A percentile compares a stretch with the other conserved stretches of the same genome.
Evolutionary conservation across 345 rosid genomes (phyloP).

Genomic region (Hibiscus syriacus): DNA sequence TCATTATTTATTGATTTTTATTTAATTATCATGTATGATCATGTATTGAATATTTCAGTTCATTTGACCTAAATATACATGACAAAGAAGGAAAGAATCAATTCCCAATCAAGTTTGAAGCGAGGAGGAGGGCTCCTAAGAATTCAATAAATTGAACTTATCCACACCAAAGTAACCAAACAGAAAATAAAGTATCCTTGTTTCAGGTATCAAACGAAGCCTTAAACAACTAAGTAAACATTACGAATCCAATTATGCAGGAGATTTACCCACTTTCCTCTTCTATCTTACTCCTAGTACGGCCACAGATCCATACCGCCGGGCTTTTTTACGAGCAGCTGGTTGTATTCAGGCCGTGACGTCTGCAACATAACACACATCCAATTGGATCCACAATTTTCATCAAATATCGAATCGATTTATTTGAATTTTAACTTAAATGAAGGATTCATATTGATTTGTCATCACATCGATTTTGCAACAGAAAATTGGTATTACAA

Average conservation of each 20-base stretch:
- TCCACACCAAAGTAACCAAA: background rate
- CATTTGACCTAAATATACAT: background rate
- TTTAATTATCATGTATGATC: background rate
- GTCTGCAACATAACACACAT: slow-evolving; percentile 26
- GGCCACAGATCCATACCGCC: slow-evolving; percentile 48
- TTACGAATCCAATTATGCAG: background rate
- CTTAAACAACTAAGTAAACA: background rate
- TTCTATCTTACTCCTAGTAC: slow-evolving; percentile 10
- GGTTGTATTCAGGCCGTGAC: slow-evolving; percentile 57
- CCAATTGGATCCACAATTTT: background rate
- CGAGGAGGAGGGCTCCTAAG: background rate
- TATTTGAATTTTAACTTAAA: background rate
- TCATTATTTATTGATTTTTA: too few relatives aligned
- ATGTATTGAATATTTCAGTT: background rate
- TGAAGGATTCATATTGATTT: background rate
- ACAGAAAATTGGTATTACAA: background rate
- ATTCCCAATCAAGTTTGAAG: background rate
- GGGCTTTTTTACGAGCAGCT: slow-evolving; percentile 60
- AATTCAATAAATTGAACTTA: background rate
- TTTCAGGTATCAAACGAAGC: background rate
- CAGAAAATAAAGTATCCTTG: background rate
- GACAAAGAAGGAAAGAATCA: background rate
- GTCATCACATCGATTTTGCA: background rate
- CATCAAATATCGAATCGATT: background rate
- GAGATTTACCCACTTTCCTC: background rate